phyloP scores from a whole-genome alignment of 164 flowering plant genomes.

The Taxillus chinensis region DNA sequence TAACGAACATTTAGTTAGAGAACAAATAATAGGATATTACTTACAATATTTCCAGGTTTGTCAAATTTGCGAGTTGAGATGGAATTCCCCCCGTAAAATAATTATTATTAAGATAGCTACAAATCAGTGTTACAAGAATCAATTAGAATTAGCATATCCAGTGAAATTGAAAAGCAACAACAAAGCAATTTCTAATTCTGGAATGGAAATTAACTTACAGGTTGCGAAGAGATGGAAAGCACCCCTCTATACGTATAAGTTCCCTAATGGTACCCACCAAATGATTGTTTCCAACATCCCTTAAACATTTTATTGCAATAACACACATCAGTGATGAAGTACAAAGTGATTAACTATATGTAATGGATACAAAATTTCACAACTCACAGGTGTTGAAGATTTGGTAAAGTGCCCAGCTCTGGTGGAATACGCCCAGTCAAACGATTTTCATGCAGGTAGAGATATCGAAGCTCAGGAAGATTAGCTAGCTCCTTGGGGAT shows the following conservation, averaged over 20 bases:
- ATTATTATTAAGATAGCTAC: constrained; percentile 78
- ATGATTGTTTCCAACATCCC: constrained; percentile 94
- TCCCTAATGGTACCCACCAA: constrained; percentile 93
- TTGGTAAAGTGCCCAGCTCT: constrained; percentile 72
- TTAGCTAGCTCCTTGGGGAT: constrained; percentile 93
- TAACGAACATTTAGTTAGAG: not conserved
- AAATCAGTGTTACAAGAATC: constrained; percentile 7
- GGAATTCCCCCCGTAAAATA: constrained; percentile 91
- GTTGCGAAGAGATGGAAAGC: constrained; percentile 88
- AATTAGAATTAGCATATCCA: not conserved
- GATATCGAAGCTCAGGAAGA: constrained; percentile 84
- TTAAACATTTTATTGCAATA: constrained; percentile 13
- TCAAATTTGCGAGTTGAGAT: constrained; percentile 78
- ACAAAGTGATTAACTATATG: not conserved
- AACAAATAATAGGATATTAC: constrained; percentile 6
- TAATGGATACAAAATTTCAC: constrained; percentile 22
- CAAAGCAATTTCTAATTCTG: not conserved
- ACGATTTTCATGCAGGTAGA: constrained; percentile 87
- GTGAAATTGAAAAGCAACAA: not conserved
- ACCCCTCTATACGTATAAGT: constrained; percentile 75
- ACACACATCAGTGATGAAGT: not conserved
- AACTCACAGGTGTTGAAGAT: constrained; percentile 56
- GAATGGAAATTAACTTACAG: constrained; percentile 43
- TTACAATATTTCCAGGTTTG: constrained; percentile 87
- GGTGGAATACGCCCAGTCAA: constrained; percentile 78